Percentiles rank a stretch among this genome's conserved stretches.
phyloP scores from a whole-genome alignment of 208 protist genomes.

The Leishmania tarentolae region DNA sequence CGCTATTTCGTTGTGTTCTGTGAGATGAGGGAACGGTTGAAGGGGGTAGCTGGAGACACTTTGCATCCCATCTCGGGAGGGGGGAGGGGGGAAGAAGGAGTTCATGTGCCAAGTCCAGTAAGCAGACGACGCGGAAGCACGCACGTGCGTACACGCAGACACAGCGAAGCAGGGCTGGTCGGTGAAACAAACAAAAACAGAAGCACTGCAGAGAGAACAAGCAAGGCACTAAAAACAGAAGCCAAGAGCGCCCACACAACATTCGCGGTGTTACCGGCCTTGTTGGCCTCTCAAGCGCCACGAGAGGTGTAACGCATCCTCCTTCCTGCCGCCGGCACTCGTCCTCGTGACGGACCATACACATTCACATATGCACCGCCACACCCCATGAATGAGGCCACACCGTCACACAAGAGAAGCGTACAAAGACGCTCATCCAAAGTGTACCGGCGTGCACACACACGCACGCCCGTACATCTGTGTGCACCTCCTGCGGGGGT shows the following conservation, averaged over 20 bases:
- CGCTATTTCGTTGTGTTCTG: not conserved
- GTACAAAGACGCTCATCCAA: not conserved
- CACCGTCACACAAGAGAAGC: not conserved
- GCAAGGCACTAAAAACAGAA: slow-evolving; percentile 5
- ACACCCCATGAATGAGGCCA: not conserved
- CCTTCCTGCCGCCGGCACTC: not conserved
- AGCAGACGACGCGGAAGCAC: not conserved
- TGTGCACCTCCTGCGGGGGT: too few relatives aligned
- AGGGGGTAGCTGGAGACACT: not conserved
- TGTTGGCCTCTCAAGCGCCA: not conserved
- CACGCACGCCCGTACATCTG: not conserved
- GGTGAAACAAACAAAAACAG: slow-evolving; percentile 1
- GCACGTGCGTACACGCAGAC: not conserved
- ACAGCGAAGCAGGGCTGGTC: not conserved
- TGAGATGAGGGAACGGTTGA: not conserved
- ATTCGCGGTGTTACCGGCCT: not conserved
- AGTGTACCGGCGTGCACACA: not conserved
- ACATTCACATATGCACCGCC: not conserved
- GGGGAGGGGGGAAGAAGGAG: not conserved
- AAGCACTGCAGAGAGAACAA: not conserved
- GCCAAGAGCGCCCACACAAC: not conserved
- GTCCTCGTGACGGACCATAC: not conserved
- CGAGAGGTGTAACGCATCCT: not conserved
- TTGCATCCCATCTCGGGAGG: not conserved
- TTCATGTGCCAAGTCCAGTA: not conserved